Base-by-base conservation (phyloP, 148 eudicot species). In the Amaranthus cruentus region DNA sequence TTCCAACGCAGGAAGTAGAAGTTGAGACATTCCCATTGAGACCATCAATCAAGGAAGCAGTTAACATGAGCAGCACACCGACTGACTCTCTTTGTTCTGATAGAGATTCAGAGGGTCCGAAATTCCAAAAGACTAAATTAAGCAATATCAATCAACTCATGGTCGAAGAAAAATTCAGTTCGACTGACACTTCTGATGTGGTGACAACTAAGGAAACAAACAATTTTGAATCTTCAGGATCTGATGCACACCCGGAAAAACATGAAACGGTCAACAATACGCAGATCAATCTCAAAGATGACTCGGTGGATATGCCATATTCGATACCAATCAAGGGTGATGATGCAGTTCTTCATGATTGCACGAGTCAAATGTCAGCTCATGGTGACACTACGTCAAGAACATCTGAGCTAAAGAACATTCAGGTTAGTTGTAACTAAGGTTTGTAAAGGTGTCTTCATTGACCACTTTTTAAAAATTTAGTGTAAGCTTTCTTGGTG, bases 1-100 rank as follows among this genome's bases (percentile, higher is more conserved):
- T 64, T 58, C 76, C 76, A 6, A 75, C 73, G 61, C 68, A 71
- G 14, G 79, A 86, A 42, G 66, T 90, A 47, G 67, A 72, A 14
- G 88, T 85, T 62, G 98, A 91, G 83, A 88, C 85, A 11, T 91
- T 91, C 82, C 96, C 96, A 9, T 60, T 88, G 71, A 75, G 77
- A 68, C 84, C 87, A 21, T 77, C 76, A 75, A 69, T 83, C 58
- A 75, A 63, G 68, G 80, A 52, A 56, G 54, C 72, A 62, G 43
- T 75, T 79, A 80, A 62, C 55, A 14, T 73, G 56, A 84, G 84
- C 67, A 81, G 49, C 15, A 52, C 70, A 62, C 79, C 74, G 43
- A 62, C 70, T 61, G 78, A 73, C 14, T 21, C 63, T 28, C 63
- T 47, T 62, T 73, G 58, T 7, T 9, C 72, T 38, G 46, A 60